Percentiles rank a stretch among this genome's conserved stretches.
Evolutionary conservation across 2,329 filamentous ascomycete species (phyloP).

Genomic region (Botrytis squamosa): DNA sequence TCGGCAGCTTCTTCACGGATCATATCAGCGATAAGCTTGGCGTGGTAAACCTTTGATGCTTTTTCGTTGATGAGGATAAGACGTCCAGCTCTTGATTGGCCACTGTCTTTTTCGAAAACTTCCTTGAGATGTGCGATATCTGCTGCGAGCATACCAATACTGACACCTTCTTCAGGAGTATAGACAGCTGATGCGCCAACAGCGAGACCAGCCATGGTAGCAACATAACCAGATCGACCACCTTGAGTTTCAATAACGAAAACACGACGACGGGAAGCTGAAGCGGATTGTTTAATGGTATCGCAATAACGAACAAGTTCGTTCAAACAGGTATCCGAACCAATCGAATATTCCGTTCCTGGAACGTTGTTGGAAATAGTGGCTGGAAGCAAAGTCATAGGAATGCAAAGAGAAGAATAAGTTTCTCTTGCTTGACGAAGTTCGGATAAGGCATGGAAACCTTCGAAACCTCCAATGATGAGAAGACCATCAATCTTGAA

Average conservation of each 20-base stretch:
- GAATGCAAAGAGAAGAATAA: conserved; percentile 86
- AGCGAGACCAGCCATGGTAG: conserved; percentile 84
- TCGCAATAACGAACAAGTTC: conserved; percentile 94
- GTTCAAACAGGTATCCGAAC: conserved; percentile 95
- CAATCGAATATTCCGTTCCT: conserved; percentile 94
- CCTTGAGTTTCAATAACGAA: conserved; percentile 99
- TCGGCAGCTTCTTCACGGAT: conserved; percentile 91
- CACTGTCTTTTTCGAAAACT: conserved; percentile 80
- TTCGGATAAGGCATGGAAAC: conserved; percentile 88
- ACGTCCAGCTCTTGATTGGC: conserved; percentile 85
- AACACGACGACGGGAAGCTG: conserved; percentile 85
- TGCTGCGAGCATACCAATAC: conserved; percentile 84
- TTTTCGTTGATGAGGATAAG: conserved; percentile 97
- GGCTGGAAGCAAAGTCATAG: conserved; percentile 87
- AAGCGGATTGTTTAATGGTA: conserved; percentile 95
- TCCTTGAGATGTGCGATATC: conserved; percentile 89
- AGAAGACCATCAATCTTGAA: conserved; percentile 92
- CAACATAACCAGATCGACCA: conserved; percentile 89
- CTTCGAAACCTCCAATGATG: conserved; percentile 92
- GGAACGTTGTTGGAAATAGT: conserved; percentile 99
- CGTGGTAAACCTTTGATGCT: conserved; percentile 84
- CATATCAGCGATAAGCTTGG: conserved; percentile 91
- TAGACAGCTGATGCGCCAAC: conserved; percentile 93
- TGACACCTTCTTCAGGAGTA: conserved; percentile 94
- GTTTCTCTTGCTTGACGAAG: conserved; percentile 75